Base-by-base conservation (phyloP, 768 basidiomycete species). In the Naganishia vaughanmartiniae region DNA sequence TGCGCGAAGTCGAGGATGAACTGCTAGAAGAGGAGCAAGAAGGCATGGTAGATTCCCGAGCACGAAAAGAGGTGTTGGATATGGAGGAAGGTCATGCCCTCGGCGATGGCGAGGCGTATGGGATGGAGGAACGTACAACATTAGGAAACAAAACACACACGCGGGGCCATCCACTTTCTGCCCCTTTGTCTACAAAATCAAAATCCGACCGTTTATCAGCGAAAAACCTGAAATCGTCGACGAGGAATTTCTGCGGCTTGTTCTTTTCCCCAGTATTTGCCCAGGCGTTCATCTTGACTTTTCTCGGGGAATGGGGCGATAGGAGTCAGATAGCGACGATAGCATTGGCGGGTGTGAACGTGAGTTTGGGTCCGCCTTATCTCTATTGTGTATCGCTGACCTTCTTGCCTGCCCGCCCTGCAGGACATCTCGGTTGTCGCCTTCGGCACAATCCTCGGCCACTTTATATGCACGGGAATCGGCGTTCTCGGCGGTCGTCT, bases 221-320 rank as follows among this genome's bases (percentile, higher is more conserved):
- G 75, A 75, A 69, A 70, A 53, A 73, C 70, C 21, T 85, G 54
- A 75, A 76, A 21, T 89, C 94, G 24, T 89, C 92, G 11, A 83
- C 87, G 6, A 85, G 92, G 75, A 94, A 94, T 79, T 89, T 93
- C 76, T 89, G 87, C 79, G 89, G 88, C 76, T 83, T 93, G 21
- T 81, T 94, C 74, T 82, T 97, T 24, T 93, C 91, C 0, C 95
- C 95, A 0, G 92, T 96, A 1, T 95, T 97, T 77, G 93, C 93
- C 2, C 93, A 99, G 81, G 88, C 92, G 0, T 97, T 99, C 76
- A 83, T 95, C 36, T 84, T 99, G 71, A 98, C 95, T 0, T 97
- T 97, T 82, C 84, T 99, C n/a, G 96, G 94, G 12, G 96, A 99
- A 82, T 98, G 96, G 96, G 95, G 96, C 0, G 96, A 98, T 82